Conservation (phyloP, 441 rosid species). For the Dalechampia spathulata region DNA sequence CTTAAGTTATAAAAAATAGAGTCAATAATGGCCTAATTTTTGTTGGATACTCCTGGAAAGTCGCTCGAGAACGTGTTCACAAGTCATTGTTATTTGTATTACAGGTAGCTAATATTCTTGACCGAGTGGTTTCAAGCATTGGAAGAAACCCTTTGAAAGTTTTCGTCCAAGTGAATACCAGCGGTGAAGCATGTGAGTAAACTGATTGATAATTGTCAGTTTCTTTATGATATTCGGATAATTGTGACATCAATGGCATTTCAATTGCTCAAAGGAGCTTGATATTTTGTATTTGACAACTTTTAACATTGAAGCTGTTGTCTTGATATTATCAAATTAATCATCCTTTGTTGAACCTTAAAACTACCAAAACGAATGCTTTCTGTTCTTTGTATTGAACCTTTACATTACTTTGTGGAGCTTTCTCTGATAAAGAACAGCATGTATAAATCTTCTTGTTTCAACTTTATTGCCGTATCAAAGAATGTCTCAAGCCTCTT, state of each 20-base stretch:
- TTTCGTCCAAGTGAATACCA: constrained; percentile 85
- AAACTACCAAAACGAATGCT: too few species aligned
- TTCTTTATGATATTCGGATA: background rate
- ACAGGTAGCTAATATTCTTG: constrained; percentile 73
- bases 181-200: constrained; percentile 81
- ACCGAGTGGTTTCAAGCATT: constrained; percentile 60
- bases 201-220: background rate
- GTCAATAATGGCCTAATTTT: background rate
- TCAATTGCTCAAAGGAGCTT: background rate
- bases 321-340: background rate
- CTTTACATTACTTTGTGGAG: background rate
- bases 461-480: background rate
- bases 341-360: background rate
- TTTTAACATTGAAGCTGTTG: background rate
- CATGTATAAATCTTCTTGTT: background rate
- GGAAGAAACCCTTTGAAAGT: constrained; percentile 81
- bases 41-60: background rate
- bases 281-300: background rate
- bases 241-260: background rate
- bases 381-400: too few species aligned
- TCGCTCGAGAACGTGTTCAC: background rate
- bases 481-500: background rate
- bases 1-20: too few species aligned
- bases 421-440: background rate
- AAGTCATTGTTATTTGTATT: constrained; percentile 9